These are phyloP conservation scores for Toxicodendron radicans DNA, from an alignment of 345 rosid species.

Conservation along the genomic window DNA sequence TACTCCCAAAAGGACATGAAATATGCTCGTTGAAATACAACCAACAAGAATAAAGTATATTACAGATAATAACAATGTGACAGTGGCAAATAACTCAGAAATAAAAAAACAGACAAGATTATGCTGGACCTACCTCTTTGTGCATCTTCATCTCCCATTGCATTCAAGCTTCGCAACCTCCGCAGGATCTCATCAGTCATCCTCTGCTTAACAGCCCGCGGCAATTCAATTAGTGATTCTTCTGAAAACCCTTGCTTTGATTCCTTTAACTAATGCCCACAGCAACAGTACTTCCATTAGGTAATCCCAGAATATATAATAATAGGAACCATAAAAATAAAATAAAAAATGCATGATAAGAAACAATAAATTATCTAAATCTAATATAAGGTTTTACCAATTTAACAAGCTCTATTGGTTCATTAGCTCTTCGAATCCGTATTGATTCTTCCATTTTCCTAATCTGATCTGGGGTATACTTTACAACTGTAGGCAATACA, in stretches of 20 bases:
- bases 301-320: not conserved
- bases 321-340: not conserved
- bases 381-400: conserved; percentile 43
- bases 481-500: conserved; percentile 45
- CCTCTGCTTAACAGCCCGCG: conserved; percentile 50
- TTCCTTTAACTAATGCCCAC: conserved; percentile 54
- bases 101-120: not conserved
- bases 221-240: conserved; percentile 45
- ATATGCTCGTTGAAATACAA: not conserved
- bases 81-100: not conserved
- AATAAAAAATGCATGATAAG: not conserved
- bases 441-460: conserved; percentile 84
- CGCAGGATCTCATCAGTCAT: conserved; percentile 69
- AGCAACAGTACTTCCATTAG: conserved; percentile 10
- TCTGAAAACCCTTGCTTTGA: conserved; percentile 46
- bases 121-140: conserved; percentile 59
- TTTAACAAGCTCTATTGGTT: conserved; percentile 59
- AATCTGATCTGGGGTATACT: conserved; percentile 81
- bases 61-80: not conserved
- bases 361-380: not conserved
- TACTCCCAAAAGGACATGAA: not conserved
- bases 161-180: conserved; percentile 50
- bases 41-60: not conserved
- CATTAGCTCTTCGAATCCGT: conserved; percentile 75
- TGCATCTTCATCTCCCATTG: conserved; percentile 41